Percentiles rank a stretch among this genome's conserved stretches.
These are phyloP conservation scores for Starmerella powellii DNA, from an alignment of 805 yeast species.

Conservation along the genomic window DNA sequence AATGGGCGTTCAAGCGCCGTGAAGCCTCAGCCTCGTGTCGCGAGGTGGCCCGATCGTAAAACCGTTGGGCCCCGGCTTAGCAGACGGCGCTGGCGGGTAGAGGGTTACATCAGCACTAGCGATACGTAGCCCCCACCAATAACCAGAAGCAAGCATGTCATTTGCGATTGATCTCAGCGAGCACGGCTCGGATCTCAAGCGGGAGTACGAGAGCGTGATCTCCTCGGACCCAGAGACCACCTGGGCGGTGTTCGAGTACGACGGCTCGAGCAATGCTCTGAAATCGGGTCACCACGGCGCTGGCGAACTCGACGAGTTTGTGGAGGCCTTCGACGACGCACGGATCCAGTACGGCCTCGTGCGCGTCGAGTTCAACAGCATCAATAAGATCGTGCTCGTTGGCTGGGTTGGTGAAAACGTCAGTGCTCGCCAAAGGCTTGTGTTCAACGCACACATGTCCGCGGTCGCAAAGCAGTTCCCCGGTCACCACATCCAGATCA, in stretches of 20 bases:
- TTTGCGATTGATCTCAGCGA: slow-evolving; percentile 44
- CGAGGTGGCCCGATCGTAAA: too few relatives aligned
- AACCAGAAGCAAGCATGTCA: slow-evolving; percentile 22
- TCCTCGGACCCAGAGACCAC: slow-evolving; percentile 56
- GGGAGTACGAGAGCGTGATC: slow-evolving; percentile 65
- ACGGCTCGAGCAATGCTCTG: slow-evolving; percentile 37
- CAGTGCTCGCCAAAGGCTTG: slow-evolving; percentile 41
- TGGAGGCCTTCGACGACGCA: slow-evolving; percentile 72
- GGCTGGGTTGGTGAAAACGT: slow-evolving; percentile 96
- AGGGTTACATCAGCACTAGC: not conserved
- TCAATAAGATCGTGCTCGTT: slow-evolving; percentile 65
- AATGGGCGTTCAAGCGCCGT: too few relatives aligned
- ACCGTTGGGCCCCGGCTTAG: too few relatives aligned
- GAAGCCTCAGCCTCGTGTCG: too few relatives aligned
- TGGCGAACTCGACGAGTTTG: slow-evolving; percentile 64
- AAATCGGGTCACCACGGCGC: slow-evolving; percentile 39
- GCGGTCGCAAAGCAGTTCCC: slow-evolving; percentile 32
- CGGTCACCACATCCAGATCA: slow-evolving; percentile 90
- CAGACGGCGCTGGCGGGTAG: too few relatives aligned
- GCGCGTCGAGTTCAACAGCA: slow-evolving; percentile 81
- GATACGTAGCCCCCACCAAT: not conserved
- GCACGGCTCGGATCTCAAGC: slow-evolving; percentile 63
- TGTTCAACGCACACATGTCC: slow-evolving; percentile 33
- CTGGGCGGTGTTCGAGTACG: slow-evolving; percentile 76
- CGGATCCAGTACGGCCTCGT: slow-evolving; percentile 83